Evolutionary conservation across 2,329 filamentous ascomycete species (phyloP).

Genomic region (Talaromyces sp.): DNA sequence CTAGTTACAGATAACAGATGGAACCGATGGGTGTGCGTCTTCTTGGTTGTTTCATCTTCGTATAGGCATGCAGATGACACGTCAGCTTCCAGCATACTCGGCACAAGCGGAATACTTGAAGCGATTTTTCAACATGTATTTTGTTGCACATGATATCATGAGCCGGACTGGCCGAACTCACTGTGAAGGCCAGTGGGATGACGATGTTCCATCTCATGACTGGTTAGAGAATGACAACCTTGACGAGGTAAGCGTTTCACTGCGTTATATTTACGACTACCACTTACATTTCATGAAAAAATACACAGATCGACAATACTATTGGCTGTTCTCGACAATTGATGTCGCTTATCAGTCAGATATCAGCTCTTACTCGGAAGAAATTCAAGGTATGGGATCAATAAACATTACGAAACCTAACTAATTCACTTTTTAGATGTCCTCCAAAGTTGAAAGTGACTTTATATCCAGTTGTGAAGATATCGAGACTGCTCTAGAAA

Average conservation of each 20-base stretch:
- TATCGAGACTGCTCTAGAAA: slow-evolving; percentile 9
- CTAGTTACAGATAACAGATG: slow-evolving; percentile 22
- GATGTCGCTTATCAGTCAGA: slow-evolving; percentile 21
- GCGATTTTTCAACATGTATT: slow-evolving; percentile 20
- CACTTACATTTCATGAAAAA: not conserved
- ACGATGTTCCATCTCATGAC: slow-evolving; percentile 2
- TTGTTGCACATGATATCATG: slow-evolving; percentile 30
- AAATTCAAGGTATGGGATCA: slow-evolving; percentile 8
- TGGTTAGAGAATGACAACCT: slow-evolving; percentile 20
- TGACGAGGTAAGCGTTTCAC: slow-evolving; percentile 16
- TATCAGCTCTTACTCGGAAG: slow-evolving; percentile 13
- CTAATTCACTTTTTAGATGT: not conserved
- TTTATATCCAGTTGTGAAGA: slow-evolving; percentile 8
- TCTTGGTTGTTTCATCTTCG: slow-evolving; percentile 28
- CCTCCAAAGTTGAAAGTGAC: not conserved
- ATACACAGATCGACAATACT: slow-evolving; percentile 21
- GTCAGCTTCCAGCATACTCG: slow-evolving; percentile 9
- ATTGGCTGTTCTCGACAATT: slow-evolving; percentile 27
- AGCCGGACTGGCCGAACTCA: slow-evolving; percentile 16
- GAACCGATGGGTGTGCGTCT: slow-evolving; percentile 24
- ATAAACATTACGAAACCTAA: not conserved
- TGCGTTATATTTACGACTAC: not conserved
- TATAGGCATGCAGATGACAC: slow-evolving; percentile 21
- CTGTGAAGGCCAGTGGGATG: slow-evolving; percentile 3
- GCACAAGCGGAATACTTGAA: slow-evolving; percentile 15